These are phyloP conservation scores for Carallia brachiata DNA, from an alignment of 345 rosid genomes.

Conservation along the genomic window DNA sequence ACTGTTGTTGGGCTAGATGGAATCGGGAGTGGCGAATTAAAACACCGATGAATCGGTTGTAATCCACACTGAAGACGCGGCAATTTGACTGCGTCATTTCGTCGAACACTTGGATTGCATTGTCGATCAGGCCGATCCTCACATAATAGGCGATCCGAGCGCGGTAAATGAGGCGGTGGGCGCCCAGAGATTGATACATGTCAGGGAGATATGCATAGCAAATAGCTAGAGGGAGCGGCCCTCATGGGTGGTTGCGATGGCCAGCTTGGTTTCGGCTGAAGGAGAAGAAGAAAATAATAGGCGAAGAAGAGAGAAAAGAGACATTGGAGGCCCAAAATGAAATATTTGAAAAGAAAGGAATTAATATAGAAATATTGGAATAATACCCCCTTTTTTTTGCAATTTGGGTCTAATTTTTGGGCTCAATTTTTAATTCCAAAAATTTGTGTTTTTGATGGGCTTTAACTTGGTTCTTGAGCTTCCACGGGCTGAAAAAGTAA, in stretches of 20 bases:
- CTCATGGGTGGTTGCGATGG: too few species aligned
- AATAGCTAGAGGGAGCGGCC: not conserved
- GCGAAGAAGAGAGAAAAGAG: not conserved
- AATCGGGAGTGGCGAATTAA: slow-evolving; percentile 56
- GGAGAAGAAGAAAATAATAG: not conserved
- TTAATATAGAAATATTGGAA: too few species aligned
- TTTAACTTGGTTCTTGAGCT: too few species aligned
- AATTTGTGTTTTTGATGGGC: too few species aligned
- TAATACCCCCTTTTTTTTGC: too few species aligned
- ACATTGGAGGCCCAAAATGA: too few species aligned
- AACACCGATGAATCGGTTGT: slow-evolving; percentile 85
- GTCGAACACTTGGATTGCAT: slow-evolving; percentile 83
- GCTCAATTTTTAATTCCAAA: too few species aligned
- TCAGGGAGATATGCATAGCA: slow-evolving; percentile 29
- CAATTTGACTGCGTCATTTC: slow-evolving; percentile 77
- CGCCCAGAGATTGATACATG: slow-evolving; percentile 84
- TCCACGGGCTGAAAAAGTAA: too few species aligned
- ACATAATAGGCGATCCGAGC: slow-evolving; percentile 57
- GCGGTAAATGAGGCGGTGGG: slow-evolving; percentile 80
- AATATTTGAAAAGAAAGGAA: too few species aligned
- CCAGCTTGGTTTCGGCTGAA: not conserved
- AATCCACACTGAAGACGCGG: slow-evolving; percentile 73
- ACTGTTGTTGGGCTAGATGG: slow-evolving; percentile 68
- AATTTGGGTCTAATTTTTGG: too few species aligned
- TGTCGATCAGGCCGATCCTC: slow-evolving; percentile 68